Base-by-base conservation (phyloP, 2,329 filamentous ascomycete species). In the Arachnomyces sp. region DNA sequence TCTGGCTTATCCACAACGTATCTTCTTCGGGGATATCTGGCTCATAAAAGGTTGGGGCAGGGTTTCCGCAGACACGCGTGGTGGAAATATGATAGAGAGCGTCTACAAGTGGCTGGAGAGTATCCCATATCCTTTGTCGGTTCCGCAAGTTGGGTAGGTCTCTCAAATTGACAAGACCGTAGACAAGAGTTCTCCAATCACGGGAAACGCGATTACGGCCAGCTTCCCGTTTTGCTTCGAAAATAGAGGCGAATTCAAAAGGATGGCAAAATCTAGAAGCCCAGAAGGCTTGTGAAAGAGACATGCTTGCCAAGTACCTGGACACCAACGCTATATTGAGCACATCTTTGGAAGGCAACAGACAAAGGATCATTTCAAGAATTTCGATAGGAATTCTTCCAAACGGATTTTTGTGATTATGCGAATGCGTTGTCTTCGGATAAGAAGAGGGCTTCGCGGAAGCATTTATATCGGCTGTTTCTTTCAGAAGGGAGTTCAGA, bases 201-300 rank as follows among this genome's bases (percentile, higher is more conserved):
- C 33, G 33, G n/a, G 33, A 35, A 16, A 11, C 2, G 17, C 6
- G 17, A 9, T 12, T 16, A 18, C 3, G n/a, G 14, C n/a, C 33
- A 7, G 33, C 17, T 9, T 17, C 33, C 15, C 8, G 8, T 8
- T 18, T 14, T 7, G 33, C 33, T 21, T 35, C 33, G 13, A 35
- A 35, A n/a, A 35, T 35, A 2, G 33, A 35, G 7, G 33, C n/a
- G 17, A 35, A 35, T 8, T 35, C 33, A 35, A 35, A 35, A 12
- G 6, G n/a, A 13, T 18, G n/a, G 17, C 8, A 13, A 18, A 35
- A 35, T 16, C 33, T 35, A 14, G 33, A 35, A 13, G 14, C 14
- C 33, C 33, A 35, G 13, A 35, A 35, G n/a, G n/a, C 13, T 16
- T 35, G 33, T 8, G 17, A 16, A 7, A 35, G 8, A n/a, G 33